These are phyloP conservation scores for Stellera chamaejasme DNA, from an alignment of 345 rosid genomes.

Conservation along the genomic window DNA sequence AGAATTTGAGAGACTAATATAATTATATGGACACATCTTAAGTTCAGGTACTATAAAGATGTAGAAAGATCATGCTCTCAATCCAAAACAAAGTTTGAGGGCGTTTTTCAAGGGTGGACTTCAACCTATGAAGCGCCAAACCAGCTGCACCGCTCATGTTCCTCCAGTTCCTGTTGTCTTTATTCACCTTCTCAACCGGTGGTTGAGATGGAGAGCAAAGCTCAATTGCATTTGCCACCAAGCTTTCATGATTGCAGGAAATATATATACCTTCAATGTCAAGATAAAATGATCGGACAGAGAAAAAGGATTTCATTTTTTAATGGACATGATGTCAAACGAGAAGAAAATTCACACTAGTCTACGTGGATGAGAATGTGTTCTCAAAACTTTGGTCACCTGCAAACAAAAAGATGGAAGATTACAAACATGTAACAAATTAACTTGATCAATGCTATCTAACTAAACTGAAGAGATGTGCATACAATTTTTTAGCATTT, in stretches of 20 bases:
- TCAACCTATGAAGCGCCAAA: conserved; percentile 75
- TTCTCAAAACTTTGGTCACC: conserved; percentile 80
- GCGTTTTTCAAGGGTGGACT: conserved; percentile 80
- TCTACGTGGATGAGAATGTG: conserved; percentile 51
- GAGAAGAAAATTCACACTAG: conserved; percentile 66
- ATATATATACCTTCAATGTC: conserved; percentile 55
- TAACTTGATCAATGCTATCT: too few relatives aligned
- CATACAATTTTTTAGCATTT: too few relatives aligned
- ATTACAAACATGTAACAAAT: neutral
- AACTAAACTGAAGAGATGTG: too few relatives aligned
- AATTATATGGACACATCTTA: too few relatives aligned
- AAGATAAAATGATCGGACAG: neutral
- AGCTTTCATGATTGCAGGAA: conserved; percentile 93
- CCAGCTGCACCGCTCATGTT: conserved; percentile 72
- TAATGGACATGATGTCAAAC: neutral
- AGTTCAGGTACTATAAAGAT: too few relatives aligned
- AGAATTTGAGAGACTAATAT: too few relatives aligned
- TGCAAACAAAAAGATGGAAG: conserved; percentile 19
- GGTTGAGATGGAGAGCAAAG: conserved; percentile 78
- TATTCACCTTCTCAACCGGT: conserved; percentile 55
- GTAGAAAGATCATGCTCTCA: too few relatives aligned
- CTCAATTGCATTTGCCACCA: conserved; percentile 89
- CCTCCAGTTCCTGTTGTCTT: conserved; percentile 55
- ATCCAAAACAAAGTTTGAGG: too few relatives aligned
- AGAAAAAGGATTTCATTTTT: neutral